Base-by-base conservation (phyloP, 176 grass and related monocot genomes). In the Ensete glaucum region DNA sequence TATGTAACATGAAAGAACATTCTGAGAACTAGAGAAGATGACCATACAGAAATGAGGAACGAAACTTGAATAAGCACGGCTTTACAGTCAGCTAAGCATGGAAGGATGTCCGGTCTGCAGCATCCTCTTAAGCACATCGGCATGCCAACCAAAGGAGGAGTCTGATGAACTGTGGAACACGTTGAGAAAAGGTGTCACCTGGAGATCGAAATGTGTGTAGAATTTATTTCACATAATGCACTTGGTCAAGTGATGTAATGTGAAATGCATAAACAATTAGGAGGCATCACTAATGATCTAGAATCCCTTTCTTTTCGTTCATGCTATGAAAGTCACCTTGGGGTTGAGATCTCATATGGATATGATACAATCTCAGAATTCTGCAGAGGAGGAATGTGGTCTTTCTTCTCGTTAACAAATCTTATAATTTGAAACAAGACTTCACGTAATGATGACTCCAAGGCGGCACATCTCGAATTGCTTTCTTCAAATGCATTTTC, bases 391-490 rank as follows among this genome's bases (percentile, higher is more conserved):
- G 95, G 90, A 62, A 98, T 91, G 51, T 98, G 90, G 63, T 98
- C 90, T 73, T 91, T 89, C 72, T 98, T 98, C 76, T 98, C 88
- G 64, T 98, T 98, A 16, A 88, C 90, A 23, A 93, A 98, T 64
- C 79, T 85, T 78, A 98, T 93, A 64, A 98, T 89, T 71, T 93
- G 94, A 77, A 93, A 91, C 53, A 98, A n/a, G 22, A 93, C 82
- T 70, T 98, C 90, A 11, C 87, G 86, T 71, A 98, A 57, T 10
- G 75, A 83, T 5, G 76, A 78, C 59, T 82, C 88, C 73, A 94
- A 76, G 25, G 82, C 75, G 78, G 88, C 80, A 75, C 73, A 86
- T 80, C 88, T 91, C 6, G 87, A 83, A 82, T 80, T 85, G 5
- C 82, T 83, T 84, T 91, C 95, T 78, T 97, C 88, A 76, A 87